Percentiles rank a stretch among this genome's conserved stretches.
Conservation (phyloP, 2,329 filamentous ascomycete genomes). For the Mycosphaerella arachidis region DNA sequence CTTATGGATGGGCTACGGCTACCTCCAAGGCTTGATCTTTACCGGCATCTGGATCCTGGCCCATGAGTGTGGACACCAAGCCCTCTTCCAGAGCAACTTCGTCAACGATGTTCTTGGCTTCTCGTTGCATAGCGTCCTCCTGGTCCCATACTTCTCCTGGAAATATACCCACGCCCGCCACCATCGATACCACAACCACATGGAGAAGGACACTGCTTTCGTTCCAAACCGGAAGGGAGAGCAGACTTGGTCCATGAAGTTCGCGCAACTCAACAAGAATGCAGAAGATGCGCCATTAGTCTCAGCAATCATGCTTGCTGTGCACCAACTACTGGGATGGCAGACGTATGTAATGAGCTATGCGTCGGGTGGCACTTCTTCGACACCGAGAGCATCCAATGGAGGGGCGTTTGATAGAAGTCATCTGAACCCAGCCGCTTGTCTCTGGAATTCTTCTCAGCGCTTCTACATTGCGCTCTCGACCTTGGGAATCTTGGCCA, state of each 20-base stretch:
- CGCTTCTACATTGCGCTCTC: slow-evolving; percentile 54
- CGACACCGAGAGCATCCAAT: slow-evolving; percentile 10
- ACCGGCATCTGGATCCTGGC: slow-evolving; percentile 68
- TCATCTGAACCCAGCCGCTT: slow-evolving; percentile 55
- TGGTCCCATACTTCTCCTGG: slow-evolving; percentile 71
- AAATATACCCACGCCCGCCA: slow-evolving; percentile 66
- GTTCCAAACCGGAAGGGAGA: slow-evolving; percentile 27
- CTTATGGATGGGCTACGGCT: slow-evolving; percentile 48
- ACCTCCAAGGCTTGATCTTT: slow-evolving; percentile 60
- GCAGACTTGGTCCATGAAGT: slow-evolving; percentile 3
- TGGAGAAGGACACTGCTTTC: slow-evolving; percentile 35
- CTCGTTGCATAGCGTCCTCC: slow-evolving; percentile 59
- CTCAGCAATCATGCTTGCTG: slow-evolving; percentile 14
- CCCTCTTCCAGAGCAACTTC: slow-evolving; percentile 54
- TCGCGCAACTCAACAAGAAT: slow-evolving; percentile 15
- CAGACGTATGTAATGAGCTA: slow-evolving; percentile 27
- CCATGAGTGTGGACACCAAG: slow-evolving; percentile 67
- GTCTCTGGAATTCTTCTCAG: slow-evolving; percentile 45
- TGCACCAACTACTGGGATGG: slow-evolving; percentile 29
- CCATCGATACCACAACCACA: slow-evolving; percentile 56
- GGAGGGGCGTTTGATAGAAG: slow-evolving; percentile 54
- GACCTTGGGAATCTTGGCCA: slow-evolving; percentile 56
- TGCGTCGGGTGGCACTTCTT: slow-evolving; percentile 18
- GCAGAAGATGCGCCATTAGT: slow-evolving; percentile 28
- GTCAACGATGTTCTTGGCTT: slow-evolving; percentile 62